A percentile compares a stretch with the other conserved stretches of the same genome.
Evolutionary conservation across 1,284 basidiomycete genomes (phyloP).

Genomic region (Cryptococcus deneoformans): DNA sequence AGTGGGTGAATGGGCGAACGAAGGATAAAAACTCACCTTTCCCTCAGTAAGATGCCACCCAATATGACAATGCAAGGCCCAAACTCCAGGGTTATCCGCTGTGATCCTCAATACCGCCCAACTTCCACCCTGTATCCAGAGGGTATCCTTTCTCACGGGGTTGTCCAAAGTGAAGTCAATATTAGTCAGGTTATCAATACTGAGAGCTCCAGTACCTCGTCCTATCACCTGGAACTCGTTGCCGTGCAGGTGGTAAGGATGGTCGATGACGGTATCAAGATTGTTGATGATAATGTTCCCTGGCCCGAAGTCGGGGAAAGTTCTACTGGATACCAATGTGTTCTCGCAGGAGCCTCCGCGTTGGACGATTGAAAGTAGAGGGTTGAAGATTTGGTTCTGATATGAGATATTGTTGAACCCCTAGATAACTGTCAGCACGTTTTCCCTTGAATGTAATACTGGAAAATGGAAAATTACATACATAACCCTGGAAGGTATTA

Average conservation of each 20-base stretch:
- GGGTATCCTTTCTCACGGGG: conserved; percentile 47
- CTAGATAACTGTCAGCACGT: conserved; percentile 3
- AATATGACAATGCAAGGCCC: conserved; percentile 31
- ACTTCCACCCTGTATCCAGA: conserved; percentile 27
- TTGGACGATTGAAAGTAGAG: conserved; percentile 22
- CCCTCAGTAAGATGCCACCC: conserved; percentile 25
- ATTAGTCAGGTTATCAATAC: conserved; percentile 13
- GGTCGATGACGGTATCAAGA: conserved; percentile 32
- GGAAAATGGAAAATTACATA: conserved; percentile 4
- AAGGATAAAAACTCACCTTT: conserved; percentile 9
- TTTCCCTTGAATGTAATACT: neutral
- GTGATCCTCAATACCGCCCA: conserved; percentile 25
- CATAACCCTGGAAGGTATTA: conserved; percentile 21
- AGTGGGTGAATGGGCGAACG: neutral
- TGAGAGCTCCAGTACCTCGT: conserved; percentile 36
- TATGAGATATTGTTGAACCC: conserved; percentile 36
- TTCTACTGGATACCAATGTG: conserved; percentile 21
- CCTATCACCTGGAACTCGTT: conserved; percentile 34
- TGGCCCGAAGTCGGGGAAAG: conserved; percentile 21
- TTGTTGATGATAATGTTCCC: conserved; percentile 42
- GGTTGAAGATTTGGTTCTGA: conserved; percentile 36
- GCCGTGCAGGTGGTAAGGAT: conserved; percentile 45
- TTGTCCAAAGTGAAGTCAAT: conserved; percentile 20
- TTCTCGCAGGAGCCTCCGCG: conserved; percentile 18
- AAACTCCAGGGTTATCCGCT: conserved; percentile 26